Evolutionary conservation across 257 asterid genomes (phyloP).

Genomic region (Solanum tarijense): DNA sequence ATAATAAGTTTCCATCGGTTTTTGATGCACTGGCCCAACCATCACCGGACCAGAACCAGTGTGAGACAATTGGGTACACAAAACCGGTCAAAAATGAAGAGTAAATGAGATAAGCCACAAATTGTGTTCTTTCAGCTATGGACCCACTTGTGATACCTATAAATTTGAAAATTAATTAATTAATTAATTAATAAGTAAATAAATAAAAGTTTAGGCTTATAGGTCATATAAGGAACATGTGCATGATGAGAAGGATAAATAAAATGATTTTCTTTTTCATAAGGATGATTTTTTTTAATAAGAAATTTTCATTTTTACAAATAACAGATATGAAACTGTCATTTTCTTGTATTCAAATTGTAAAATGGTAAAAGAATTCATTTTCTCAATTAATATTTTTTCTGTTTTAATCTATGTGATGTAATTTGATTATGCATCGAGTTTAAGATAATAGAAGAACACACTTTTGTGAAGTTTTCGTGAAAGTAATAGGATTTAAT

Average conservation of each 20-base stretch:
- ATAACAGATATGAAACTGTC: too few relatives aligned
- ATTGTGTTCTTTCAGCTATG: conserved; percentile 82
- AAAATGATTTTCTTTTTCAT: neutral
- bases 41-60: conserved; percentile 80
- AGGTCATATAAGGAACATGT: neutral
- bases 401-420: neutral
- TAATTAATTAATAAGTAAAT: neutral
- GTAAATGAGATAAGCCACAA: conserved; percentile 68
- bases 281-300: too few relatives aligned
- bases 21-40: conserved; percentile 84
- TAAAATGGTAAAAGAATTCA: neutral
- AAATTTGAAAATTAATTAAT: neutral
- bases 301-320: too few relatives aligned
- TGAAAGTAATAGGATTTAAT: neutral
- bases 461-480: neutral
- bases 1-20: conserved; percentile 20
- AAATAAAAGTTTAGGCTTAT: neutral
- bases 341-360: too few relatives aligned
- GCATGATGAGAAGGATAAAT: neutral
- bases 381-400: neutral
- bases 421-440: neutral
- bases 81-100: conserved; percentile 76
- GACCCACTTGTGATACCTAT: conserved; percentile 64
- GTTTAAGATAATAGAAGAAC: neutral
- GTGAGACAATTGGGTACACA: conserved; percentile 81